Percentiles rank a stretch among this genome's conserved stretches.
Conservation (phyloP, 805 yeast genomes). For the Metschnikowia vanudenii region DNA sequence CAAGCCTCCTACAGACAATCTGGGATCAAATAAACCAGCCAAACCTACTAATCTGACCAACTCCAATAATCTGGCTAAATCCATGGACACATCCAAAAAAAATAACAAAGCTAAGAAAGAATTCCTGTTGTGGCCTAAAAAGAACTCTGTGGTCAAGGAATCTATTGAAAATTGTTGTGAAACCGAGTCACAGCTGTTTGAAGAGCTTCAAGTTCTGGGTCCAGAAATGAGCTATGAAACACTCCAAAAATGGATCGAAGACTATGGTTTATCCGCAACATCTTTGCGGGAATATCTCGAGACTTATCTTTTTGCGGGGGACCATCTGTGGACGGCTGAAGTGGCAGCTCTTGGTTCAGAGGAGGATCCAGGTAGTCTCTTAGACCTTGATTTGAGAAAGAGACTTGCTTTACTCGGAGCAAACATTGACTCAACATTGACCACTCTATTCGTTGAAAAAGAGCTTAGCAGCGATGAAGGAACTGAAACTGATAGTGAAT, state of each 20-base stretch:
- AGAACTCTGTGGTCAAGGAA: not conserved
- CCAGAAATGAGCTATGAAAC: constrained; percentile 9
- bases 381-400: not conserved
- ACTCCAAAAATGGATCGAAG: constrained; percentile 11
- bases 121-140: not conserved
- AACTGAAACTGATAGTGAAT: not conserved
- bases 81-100: too few species aligned
- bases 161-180: not conserved
- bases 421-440: constrained; percentile 4
- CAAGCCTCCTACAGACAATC: not conserved
- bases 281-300: constrained; percentile 11
- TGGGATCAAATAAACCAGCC: too few species aligned
- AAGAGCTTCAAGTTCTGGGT: not conserved
- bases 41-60: too few species aligned
- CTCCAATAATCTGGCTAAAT: too few species aligned
- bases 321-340: constrained; percentile 7
- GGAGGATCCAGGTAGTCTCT: not conserved
- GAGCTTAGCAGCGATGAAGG: not conserved
- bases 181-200: not conserved
- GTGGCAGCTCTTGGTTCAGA: not conserved
- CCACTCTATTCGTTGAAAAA: not conserved
- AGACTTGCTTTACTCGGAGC: constrained; percentile 6
- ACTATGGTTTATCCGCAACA: constrained; percentile 9
- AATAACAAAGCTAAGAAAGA: not conserved
- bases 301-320: constrained; percentile 9